These are phyloP conservation scores for Arachnomyces sp. DNA, from an alignment of 2,329 filamentous ascomycete species.

Conservation along the genomic window DNA sequence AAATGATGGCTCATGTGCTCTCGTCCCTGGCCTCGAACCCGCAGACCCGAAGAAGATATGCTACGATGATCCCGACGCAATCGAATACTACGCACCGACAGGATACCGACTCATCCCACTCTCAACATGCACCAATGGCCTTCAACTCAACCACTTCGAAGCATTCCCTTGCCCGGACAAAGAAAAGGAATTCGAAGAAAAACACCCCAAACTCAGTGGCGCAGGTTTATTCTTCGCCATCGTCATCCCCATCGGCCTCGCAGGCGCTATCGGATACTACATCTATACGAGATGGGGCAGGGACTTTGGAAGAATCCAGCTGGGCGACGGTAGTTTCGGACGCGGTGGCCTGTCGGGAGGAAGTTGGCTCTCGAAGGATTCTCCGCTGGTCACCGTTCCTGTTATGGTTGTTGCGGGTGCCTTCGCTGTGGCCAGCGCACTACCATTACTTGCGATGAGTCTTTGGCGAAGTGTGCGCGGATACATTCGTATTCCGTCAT, in stretches of 20 bases:
- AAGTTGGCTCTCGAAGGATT: constrained; percentile 57
- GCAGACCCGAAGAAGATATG: constrained; percentile 54
- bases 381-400: constrained; percentile 73
- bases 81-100: constrained; percentile 75
- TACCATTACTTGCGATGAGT: constrained; percentile 65
- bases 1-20: constrained; percentile 64
- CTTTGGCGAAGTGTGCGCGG: constrained; percentile 61
- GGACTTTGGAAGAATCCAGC: constrained; percentile 85
- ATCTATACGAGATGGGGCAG: constrained; percentile 77
- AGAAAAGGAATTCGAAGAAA: constrained; percentile 72
- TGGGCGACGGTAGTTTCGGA: constrained; percentile 56
- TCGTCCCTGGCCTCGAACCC: constrained; percentile 66
- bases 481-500: constrained; percentile 28
- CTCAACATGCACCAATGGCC: constrained; percentile 74
- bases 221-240: constrained; percentile 80
- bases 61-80: constrained; percentile 55
- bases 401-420: constrained; percentile 74
- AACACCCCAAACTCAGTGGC: constrained; percentile 58
- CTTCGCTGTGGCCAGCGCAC: constrained; percentile 62
- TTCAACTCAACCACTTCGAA: constrained; percentile 62
- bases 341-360: constrained; percentile 20
- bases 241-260: constrained; percentile 63
- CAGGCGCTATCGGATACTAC: constrained; percentile 70
- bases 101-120: constrained; percentile 86
- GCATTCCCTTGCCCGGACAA: constrained; percentile 65